phyloP scores from a whole-genome alignment of 2,329 filamentous ascomycete species.

The Clarireedia sp. region DNA sequence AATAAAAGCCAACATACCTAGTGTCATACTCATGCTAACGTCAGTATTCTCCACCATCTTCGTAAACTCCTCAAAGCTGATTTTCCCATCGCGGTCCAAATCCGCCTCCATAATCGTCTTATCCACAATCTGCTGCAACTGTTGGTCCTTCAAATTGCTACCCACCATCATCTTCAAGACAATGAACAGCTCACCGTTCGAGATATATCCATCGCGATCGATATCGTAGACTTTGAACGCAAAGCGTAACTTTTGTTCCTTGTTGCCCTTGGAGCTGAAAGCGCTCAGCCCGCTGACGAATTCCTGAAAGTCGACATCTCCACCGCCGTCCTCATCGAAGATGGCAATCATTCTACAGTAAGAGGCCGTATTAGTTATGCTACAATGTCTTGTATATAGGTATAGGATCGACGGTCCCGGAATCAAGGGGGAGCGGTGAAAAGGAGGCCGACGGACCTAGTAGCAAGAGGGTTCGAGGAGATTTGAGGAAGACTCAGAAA shows the following conservation, averaged over 20 bases:
- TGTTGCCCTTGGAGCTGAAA: conserved; percentile 97
- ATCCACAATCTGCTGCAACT: conserved; percentile 98
- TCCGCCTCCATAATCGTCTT: conserved; percentile 99
- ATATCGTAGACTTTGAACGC: conserved; percentile 99
- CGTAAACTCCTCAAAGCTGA: conserved; percentile 97
- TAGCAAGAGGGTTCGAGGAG: conserved; percentile 93
- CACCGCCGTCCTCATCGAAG: conserved; percentile 96
- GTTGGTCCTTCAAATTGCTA: conserved; percentile 97
- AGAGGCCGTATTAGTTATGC: not conserved
- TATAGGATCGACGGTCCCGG: not conserved
- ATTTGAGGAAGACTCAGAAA: conserved; percentile 96
- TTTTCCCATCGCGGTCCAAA: conserved; percentile 90
- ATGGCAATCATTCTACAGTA: conserved; percentile 85
- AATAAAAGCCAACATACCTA: conserved; percentile 42
- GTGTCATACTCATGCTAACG: conserved; percentile 66
- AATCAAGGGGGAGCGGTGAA: no score
- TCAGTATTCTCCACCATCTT: conserved; percentile 98
- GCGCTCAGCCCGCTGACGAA: conserved; percentile 93
- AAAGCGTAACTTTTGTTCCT: conserved; percentile 95
- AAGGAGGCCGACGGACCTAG: conserved; percentile 49
- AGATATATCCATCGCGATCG: conserved; percentile 96
- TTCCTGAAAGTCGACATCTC: conserved; percentile 97
- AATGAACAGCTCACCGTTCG: conserved; percentile 97
- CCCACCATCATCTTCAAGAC: conserved; percentile 99
- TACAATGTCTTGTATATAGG: not conserved